Percentiles rank a stretch among this genome's conserved stretches.
phyloP scores from a whole-genome alignment of 257 asterid genomes.

The Paraleonurus japonicus region DNA sequence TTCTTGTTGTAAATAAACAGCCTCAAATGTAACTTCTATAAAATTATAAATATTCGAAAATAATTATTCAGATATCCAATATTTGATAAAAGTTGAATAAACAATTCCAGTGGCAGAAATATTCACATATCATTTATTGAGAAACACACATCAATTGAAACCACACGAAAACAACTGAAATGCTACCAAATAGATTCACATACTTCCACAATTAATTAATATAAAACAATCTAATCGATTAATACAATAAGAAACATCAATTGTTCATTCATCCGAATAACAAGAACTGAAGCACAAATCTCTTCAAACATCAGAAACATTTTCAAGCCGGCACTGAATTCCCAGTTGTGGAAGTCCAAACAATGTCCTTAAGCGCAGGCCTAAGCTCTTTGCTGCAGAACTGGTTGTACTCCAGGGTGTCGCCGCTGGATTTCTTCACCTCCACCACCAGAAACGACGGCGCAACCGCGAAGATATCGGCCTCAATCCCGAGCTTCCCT shows the following conservation, averaged over 20 bases:
- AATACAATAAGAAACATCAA: not conserved
- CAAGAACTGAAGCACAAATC: not conserved
- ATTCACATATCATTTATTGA: not conserved
- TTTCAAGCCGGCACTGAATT: conserved; percentile 39
- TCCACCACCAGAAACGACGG: conserved; percentile 66
- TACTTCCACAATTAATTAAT: not conserved
- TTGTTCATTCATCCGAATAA: not conserved
- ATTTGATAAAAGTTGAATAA: not conserved
- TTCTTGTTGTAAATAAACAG: too few species aligned
- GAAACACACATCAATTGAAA: not conserved
- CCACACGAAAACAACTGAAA: conserved; percentile 1
- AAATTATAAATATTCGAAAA: too few species aligned
- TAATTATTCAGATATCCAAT: too few species aligned
- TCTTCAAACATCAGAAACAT: not conserved
- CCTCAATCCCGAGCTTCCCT: conserved; percentile 68
- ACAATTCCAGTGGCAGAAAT: not conserved
- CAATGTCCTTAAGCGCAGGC: conserved; percentile 66
- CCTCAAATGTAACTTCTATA: too few species aligned
- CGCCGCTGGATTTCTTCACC: conserved; percentile 72
- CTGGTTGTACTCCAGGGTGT: conserved; percentile 62
- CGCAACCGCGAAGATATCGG: conserved; percentile 57
- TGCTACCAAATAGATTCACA: conserved; percentile 4
- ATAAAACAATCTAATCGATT: not conserved
- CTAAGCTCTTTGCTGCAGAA: conserved; percentile 68
- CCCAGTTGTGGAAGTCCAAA: conserved; percentile 53